phyloP scores from a whole-genome alignment of 805 yeast species.

The Kodamaea sagamina region DNA sequence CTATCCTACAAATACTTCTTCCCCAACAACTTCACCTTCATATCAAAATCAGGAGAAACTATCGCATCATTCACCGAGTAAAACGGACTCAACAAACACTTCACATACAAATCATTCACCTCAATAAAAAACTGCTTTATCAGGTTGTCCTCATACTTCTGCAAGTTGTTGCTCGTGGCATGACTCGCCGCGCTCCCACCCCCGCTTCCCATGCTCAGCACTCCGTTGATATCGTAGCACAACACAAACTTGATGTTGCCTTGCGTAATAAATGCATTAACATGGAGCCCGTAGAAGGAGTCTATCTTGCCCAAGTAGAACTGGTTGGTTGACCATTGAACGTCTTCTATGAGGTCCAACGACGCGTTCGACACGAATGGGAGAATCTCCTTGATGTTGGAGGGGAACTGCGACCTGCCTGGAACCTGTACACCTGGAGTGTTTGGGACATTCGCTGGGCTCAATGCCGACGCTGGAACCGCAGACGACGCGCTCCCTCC shows the following conservation, averaged over 20 bases:
- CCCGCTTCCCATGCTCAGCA: constrained; percentile 2
- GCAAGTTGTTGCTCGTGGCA: constrained; percentile 9
- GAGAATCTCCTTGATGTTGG: constrained; percentile 72
- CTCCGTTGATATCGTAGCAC: constrained; percentile 39
- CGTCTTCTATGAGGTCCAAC: constrained; percentile 86
- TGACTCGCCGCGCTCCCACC: constrained; percentile 5
- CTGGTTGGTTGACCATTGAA: constrained; percentile 72
- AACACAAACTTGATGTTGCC: constrained; percentile 83
- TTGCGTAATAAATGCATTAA: constrained; percentile 86
- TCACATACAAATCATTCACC: constrained; percentile 83
- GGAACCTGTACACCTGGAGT: constrained; percentile 19
- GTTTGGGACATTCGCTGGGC: constrained; percentile 1
- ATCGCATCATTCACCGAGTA: constrained; percentile 77
- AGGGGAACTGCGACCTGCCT: constrained; percentile 64
- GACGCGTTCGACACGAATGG: constrained; percentile 90
- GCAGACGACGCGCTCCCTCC: constrained; percentile 10
- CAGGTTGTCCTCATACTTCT: constrained; percentile 58
- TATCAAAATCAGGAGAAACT: constrained; percentile 71
- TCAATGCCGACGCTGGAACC: constrained; percentile 9
- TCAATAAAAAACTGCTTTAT: constrained; percentile 84
- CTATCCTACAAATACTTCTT: constrained; percentile 76
- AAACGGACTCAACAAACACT: constrained; percentile 83
- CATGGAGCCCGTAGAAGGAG: constrained; percentile 75
- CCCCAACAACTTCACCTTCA: constrained; percentile 68
- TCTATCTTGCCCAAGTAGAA: constrained; percentile 79